phyloP scores from a whole-genome alignment of 208 protist genomes.

The Strigomonas culicis region DNA sequence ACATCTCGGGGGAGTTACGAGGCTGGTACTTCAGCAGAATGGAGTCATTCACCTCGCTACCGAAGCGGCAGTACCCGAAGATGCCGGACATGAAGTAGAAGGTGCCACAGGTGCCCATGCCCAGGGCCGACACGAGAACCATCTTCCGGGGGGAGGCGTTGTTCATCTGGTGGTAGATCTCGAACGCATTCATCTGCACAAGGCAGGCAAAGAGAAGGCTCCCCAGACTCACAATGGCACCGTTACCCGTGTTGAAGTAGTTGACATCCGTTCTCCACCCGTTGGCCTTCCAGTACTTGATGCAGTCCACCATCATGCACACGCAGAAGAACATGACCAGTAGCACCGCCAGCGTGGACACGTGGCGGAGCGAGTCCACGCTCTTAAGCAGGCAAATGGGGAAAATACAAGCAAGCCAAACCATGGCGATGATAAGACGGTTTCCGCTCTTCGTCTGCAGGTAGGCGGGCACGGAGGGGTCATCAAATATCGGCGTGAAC shows the following conservation, averaged over 20 bases:
- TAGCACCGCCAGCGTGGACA: conserved; percentile 39
- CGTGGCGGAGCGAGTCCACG: conserved; percentile 62
- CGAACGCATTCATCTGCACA: conserved; percentile 60
- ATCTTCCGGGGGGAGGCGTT: conserved; percentile 35
- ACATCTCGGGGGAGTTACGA: conserved; percentile 33
- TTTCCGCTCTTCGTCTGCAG: conserved; percentile 24
- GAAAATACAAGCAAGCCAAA: conserved; percentile 60
- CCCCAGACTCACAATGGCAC: conserved; percentile 25
- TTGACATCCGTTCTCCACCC: conserved; percentile 40
- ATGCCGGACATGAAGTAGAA: conserved; percentile 72
- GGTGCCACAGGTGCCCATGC: conserved; percentile 31
- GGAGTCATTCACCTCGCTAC: conserved; percentile 30
- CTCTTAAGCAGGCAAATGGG: conserved; percentile 57
- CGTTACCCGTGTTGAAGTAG: conserved; percentile 25
- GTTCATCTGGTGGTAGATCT: conserved; percentile 49
- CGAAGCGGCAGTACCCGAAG: conserved; percentile 75
- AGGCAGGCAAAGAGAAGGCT: conserved; percentile 68
- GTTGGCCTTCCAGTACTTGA: conserved; percentile 22
- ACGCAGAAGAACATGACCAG: conserved; percentile 64
- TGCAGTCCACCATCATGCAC: conserved; percentile 38
- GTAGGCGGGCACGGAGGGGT: conserved; percentile 24
- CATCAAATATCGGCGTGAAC: conserved; percentile 39
- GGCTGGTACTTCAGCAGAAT: conserved; percentile 70
- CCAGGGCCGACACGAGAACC: conserved; percentile 28
- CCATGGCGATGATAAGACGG: conserved; percentile 32